Evolutionary conservation across 352 stramenopile species (phyloP).

Genomic region (Aphanomyces euteiches): DNA sequence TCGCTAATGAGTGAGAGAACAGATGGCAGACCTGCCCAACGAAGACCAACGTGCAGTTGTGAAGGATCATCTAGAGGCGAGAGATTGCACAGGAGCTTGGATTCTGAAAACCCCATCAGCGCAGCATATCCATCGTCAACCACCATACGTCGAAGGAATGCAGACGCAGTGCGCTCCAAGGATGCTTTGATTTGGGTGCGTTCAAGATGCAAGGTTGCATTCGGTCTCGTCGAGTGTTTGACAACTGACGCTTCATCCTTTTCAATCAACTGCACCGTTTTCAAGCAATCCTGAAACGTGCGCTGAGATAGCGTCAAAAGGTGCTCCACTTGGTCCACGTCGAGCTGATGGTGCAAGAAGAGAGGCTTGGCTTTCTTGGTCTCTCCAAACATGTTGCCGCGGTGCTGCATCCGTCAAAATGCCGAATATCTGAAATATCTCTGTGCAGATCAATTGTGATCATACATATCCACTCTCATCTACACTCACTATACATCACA

Average conservation of each 20-base stretch:
- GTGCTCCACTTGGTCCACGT: neutral
- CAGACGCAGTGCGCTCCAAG: neutral
- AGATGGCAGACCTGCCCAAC: slow-evolving; percentile 1
- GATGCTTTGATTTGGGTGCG: neutral
- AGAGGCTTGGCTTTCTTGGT: neutral
- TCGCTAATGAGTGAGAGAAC: neutral
- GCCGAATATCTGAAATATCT: neutral
- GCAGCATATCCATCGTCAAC: neutral
- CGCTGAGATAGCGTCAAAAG: neutral
- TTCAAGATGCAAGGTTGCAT: slow-evolving; percentile 5
- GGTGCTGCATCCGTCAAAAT: neutral
- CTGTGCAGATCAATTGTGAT: neutral
- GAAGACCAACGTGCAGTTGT: neutral
- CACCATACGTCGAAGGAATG: neutral
- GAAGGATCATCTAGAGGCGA: neutral
- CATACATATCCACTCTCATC: neutral
- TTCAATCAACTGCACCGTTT: neutral
- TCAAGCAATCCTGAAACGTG: slow-evolving; percentile 1
- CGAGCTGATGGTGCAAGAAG: neutral
- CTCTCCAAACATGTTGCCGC: neutral
- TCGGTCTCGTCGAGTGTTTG: neutral
- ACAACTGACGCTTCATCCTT: neutral
- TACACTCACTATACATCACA: neutral
- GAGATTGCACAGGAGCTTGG: neutral
- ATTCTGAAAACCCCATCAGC: slow-evolving; percentile 1